Percentiles rank a stretch among this genome's conserved stretches.
Conservation (phyloP, 164 flowering plant genomes). For the Saururus chinensis region DNA sequence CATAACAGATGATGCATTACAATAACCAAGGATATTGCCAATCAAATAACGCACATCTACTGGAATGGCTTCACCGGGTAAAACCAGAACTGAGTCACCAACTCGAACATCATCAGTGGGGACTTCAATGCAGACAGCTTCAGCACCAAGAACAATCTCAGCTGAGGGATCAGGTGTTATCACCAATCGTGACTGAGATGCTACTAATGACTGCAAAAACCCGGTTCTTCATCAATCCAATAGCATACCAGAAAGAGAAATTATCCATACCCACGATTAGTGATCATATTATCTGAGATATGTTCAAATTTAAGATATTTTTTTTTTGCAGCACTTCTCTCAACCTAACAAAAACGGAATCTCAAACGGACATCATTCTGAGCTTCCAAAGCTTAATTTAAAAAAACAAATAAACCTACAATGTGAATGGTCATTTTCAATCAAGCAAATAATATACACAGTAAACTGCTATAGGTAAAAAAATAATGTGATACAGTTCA, state of each 20-base stretch:
- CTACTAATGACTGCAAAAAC: conserved; percentile 63
- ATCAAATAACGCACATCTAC: conserved; percentile 57
- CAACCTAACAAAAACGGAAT: too few relatives aligned
- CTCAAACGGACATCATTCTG: too few relatives aligned
- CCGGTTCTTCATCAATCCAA: neutral
- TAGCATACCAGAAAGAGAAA: neutral
- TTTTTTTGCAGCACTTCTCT: too few relatives aligned
- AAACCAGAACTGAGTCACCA: conserved; percentile 78
- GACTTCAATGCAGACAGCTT: conserved; percentile 71
- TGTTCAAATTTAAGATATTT: too few relatives aligned
- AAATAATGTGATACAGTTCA: too few relatives aligned
- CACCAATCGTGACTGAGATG: conserved; percentile 78
- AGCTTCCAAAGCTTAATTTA: neutral
- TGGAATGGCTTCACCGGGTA: conserved; percentile 92
- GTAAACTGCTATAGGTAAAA: neutral
- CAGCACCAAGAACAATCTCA: conserved; percentile 52
- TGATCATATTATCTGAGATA: too few relatives aligned
- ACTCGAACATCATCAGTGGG: conserved; percentile 85
- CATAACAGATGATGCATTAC: neutral
- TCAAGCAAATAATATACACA: too few relatives aligned
- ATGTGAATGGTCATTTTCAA: too few relatives aligned
- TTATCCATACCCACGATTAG: too few relatives aligned
- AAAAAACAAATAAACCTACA: neutral
- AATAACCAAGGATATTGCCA: neutral
- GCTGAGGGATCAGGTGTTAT: conserved; percentile 45